Conservation (phyloP, 129 eudicot genomes). For the Kitagawia praeruptora region DNA sequence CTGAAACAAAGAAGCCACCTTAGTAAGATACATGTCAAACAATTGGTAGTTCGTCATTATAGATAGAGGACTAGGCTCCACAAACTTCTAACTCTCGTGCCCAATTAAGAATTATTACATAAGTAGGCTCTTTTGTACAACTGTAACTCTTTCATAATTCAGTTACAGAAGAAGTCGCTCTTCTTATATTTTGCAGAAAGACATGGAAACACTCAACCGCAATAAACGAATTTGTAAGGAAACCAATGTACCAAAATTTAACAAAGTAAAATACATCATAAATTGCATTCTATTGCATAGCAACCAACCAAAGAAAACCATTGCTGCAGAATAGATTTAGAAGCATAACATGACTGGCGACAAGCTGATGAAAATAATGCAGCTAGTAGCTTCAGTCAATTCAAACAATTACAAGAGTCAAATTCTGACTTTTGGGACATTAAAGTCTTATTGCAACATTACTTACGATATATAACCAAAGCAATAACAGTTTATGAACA, state of each 20-base stretch:
- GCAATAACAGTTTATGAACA: constrained; percentile 5
- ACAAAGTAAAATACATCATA: not conserved
- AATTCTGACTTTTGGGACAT: not conserved
- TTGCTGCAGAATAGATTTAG: not conserved
- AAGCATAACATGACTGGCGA: not conserved
- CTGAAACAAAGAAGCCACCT: constrained; percentile 21
- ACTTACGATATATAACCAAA: not conserved
- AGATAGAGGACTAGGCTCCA: not conserved
- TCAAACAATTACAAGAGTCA: not conserved
- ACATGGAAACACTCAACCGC: not conserved
- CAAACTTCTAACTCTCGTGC: not conserved
- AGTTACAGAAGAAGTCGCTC: not conserved
- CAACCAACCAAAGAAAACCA: not conserved
- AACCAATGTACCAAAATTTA: not conserved
- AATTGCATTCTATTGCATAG: not conserved
- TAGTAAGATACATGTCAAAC: not conserved
- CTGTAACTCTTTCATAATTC: not conserved
- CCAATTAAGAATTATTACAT: not conserved
- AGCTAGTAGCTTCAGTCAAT: not conserved
- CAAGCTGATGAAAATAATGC: not conserved
- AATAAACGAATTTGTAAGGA: not conserved
- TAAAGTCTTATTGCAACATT: not conserved
- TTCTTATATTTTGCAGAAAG: not conserved
- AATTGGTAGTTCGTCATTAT: not conserved
- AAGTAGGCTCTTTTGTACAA: not conserved